Conservation (phyloP, 768 basidiomycete genomes). For the Coprinopsis strossmayeri region DNA sequence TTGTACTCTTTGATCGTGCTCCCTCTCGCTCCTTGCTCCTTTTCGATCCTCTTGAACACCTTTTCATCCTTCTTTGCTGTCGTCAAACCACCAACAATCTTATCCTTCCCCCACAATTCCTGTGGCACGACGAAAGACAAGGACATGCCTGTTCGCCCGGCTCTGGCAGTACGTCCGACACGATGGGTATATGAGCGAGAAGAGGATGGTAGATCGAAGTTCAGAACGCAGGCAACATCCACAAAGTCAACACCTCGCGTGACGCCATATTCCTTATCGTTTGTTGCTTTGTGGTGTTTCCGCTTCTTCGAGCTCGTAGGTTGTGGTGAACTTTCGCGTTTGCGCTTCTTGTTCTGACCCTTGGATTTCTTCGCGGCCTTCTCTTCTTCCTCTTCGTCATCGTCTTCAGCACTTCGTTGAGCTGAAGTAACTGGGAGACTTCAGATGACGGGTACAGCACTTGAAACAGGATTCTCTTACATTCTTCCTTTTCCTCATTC, state of each 20-base stretch:
- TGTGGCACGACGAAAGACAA: slow-evolving; percentile 80
- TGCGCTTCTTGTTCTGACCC: slow-evolving; percentile 44
- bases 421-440: slow-evolving; percentile 48
- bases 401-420: slow-evolving; percentile 35
- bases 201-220: slow-evolving; percentile 93
- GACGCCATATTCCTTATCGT: slow-evolving; percentile 84
- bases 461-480: slow-evolving; percentile 14
- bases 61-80: slow-evolving; percentile 71
- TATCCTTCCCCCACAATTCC: slow-evolving; percentile 66
- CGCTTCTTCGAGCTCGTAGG: slow-evolving; percentile 41
- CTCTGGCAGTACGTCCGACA: slow-evolving; percentile 93
- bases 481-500: slow-evolving; percentile 30
- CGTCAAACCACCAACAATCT: slow-evolving; percentile 60
- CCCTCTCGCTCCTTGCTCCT: slow-evolving; percentile 57
- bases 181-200: slow-evolving; percentile 90
- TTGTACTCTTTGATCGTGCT: slow-evolving; percentile 80
- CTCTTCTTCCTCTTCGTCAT: slow-evolving; percentile 13
- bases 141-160: slow-evolving; percentile 88
- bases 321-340: slow-evolving; percentile 35
- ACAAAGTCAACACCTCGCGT: slow-evolving; percentile 96
- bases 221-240: slow-evolving; percentile 94
- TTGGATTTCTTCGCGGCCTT: slow-evolving; percentile 13
- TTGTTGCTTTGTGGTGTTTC: slow-evolving; percentile 37
- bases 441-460: neutral
- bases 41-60: slow-evolving; percentile 72